Base-by-base conservation (phyloP, 108 stramenopile species). In the Pseudonitzschia multiseries region DNA sequence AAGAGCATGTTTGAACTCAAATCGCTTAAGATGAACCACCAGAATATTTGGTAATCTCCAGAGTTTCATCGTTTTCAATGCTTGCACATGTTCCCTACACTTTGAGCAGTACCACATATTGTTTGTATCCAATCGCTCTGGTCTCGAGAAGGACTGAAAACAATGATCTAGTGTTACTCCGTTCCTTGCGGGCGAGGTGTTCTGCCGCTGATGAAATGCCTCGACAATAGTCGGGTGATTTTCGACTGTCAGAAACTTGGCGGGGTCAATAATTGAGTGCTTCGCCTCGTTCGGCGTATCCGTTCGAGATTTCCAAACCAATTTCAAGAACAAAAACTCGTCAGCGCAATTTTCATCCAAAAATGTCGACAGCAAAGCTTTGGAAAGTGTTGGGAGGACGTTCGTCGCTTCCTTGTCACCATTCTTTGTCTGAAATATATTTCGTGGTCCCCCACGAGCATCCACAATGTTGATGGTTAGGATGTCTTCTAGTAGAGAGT, bases 21-120 rank as follows among this genome's bases (percentile, higher is more conserved):
- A 99, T 18, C 98, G 87, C 84, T 99, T 99, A 71, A 99, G 80
- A 71, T 98, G 96, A 10, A 99, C 75, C 43, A 98, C 92, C 17
- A 99, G 76, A 22, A 99, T 86, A 57, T 98, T 97, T 1, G 98
- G 98, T 20, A 93, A 70, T 41, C 93, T 74, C 93, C 96, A 99
- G 0, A 99, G 65, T 59, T 95, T 92, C 79, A 99, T 87, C 51
- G 94, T 96, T 80, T 97, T 99, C 84, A 84, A 81, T 20, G 98
- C 97, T 56, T 85, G 76, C 10, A 89, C 86, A 57, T 96, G 91
- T 29, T 94, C 86, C 74, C 95, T 95, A 84, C 98, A 99, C 14
- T 74, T 78, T 0, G 86, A 75, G 74, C 97, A 98, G 76, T 96
- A 97, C 86, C 93, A 91, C 79, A 75, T 86, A 77, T 98, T 97